phyloP scores from a whole-genome alignment of 1,284 basidiomycete species.

The Tilletia walkeri region DNA sequence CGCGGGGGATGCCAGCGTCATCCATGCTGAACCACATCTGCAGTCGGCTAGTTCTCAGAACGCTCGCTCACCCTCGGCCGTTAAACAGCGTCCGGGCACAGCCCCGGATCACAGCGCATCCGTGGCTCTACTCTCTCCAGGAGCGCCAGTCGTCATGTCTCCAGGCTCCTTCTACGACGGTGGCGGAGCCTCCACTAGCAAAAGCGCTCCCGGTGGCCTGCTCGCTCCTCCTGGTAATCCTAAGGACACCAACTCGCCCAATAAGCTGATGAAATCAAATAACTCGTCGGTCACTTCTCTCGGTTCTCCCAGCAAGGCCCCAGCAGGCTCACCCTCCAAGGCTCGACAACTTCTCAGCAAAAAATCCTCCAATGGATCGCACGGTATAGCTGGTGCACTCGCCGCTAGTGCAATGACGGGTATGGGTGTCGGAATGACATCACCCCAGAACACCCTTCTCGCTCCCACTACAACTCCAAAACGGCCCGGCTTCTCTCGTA shows the following conservation, averaged over 20 bases:
- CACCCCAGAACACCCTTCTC: constrained; percentile 8
- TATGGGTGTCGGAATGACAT: constrained; percentile 35
- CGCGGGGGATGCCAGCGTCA: too few relatives aligned
- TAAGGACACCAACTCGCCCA: too few relatives aligned
- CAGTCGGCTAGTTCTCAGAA: background rate
- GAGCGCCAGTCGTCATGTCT: too few relatives aligned
- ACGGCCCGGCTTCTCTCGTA: constrained; percentile 7
- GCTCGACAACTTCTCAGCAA: background rate
- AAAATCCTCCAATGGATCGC: constrained; percentile 17
- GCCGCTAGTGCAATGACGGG: constrained; percentile 44
- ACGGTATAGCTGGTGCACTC: constrained; percentile 45
- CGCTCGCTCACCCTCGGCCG: background rate
- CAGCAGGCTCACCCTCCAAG: background rate
- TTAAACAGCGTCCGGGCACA: background rate
- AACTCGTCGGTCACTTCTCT: too few relatives aligned
- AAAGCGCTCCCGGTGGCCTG: too few relatives aligned
- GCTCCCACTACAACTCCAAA: background rate
- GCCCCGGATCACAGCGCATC: background rate
- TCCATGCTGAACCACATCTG: constrained; percentile 1
- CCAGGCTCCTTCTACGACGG: too few relatives aligned
- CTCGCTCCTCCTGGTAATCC: too few relatives aligned
- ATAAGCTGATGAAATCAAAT: too few relatives aligned
- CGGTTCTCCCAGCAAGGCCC: background rate
- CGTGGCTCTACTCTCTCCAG: too few relatives aligned
- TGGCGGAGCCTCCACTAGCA: too few relatives aligned